Conservation (phyloP, 352 stramenopile genomes). For the Aphanomyces cochlioides region DNA sequence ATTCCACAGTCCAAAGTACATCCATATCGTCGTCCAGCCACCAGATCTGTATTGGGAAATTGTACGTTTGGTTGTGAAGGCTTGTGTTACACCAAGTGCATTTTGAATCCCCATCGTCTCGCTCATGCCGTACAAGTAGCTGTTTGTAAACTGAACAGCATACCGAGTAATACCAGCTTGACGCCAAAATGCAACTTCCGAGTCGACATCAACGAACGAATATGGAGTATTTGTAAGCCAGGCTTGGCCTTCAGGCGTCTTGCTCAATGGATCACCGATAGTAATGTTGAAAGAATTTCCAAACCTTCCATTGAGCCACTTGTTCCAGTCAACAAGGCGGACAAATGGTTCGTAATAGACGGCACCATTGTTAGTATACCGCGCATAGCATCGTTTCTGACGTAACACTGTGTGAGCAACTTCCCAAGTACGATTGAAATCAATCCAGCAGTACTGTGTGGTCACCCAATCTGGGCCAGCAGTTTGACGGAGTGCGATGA, state of each 20-base stretch:
- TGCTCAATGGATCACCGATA: neutral
- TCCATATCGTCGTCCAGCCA: neutral
- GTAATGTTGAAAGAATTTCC: neutral
- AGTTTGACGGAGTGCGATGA: neutral
- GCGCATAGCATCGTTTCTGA: neutral
- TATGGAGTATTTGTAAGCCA: neutral
- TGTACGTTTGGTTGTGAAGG: slow-evolving; percentile 1
- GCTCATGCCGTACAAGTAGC: slow-evolving; percentile 5
- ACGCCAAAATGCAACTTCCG: neutral
- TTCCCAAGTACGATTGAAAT: slow-evolving; percentile 21
- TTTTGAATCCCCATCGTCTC: slow-evolving; percentile 19
- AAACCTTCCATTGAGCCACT: neutral
- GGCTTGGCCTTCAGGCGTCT: neutral
- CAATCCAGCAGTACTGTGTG: slow-evolving; percentile 24
- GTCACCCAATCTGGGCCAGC: neutral
- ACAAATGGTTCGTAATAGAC: slow-evolving; percentile 10
- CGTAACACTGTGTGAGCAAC: slow-evolving; percentile 14
- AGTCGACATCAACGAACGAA: neutral
- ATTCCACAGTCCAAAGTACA: slow-evolving; percentile 2
- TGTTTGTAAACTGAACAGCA: slow-evolving; percentile 5
- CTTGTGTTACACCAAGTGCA: slow-evolving; percentile 9
- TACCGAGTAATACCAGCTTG: neutral
- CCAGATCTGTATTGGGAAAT: neutral
- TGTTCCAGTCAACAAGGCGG: neutral
- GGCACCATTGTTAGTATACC: slow-evolving; percentile 1